Percentiles rank a stretch among this genome's conserved stretches.
These are phyloP conservation scores for Penicillium argentinense DNA, from an alignment of 495 filamentous ascomycete genomes.

Conservation along the genomic window DNA sequence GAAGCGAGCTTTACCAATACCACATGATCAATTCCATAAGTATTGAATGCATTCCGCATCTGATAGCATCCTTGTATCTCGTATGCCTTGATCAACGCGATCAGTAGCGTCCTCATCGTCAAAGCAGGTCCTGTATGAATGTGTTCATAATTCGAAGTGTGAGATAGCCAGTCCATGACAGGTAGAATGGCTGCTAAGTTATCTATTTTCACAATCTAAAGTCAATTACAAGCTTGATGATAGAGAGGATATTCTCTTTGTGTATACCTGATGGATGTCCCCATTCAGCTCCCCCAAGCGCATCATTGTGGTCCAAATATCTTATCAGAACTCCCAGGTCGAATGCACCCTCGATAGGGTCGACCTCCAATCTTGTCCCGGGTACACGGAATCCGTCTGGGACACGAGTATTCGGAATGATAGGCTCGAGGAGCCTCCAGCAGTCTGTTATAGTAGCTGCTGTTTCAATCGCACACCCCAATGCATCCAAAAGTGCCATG, in stretches of 20 bases:
- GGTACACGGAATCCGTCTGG: conserved; percentile 44
- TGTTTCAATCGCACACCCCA: conserved; percentile 43
- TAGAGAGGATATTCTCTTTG: too few relatives aligned
- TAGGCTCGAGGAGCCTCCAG: conserved; percentile 25
- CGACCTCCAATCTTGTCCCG: conserved; percentile 36
- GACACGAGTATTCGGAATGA: conserved; percentile 21
- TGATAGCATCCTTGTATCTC: conserved; percentile 50
- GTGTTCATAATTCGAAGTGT: conserved; percentile 14
- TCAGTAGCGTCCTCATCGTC: conserved; percentile 35
- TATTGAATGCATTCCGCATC: conserved; percentile 40
- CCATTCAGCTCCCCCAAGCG: conserved; percentile 42
- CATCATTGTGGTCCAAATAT: conserved; percentile 50
- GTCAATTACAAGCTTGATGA: neutral
- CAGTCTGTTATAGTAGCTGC: conserved; percentile 25
- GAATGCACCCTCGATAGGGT: conserved; percentile 45
- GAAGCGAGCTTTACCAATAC: conserved; percentile 48
- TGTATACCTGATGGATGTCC: conserved; percentile 47
- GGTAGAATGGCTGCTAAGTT: conserved; percentile 45
- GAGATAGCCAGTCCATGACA: conserved; percentile 36
- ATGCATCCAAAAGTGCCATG: conserved; percentile 37
- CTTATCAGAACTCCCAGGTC: conserved; percentile 44
- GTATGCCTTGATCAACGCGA: conserved; percentile 44
- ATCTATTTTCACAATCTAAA: conserved; percentile 21
- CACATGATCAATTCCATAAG: conserved; percentile 43
- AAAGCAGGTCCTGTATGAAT: conserved; percentile 17